Percentiles rank a stretch among this genome's conserved stretches.
These are phyloP conservation scores for Eucalyptus marginata DNA, from an alignment of 345 rosid species.

Conservation along the genomic window DNA sequence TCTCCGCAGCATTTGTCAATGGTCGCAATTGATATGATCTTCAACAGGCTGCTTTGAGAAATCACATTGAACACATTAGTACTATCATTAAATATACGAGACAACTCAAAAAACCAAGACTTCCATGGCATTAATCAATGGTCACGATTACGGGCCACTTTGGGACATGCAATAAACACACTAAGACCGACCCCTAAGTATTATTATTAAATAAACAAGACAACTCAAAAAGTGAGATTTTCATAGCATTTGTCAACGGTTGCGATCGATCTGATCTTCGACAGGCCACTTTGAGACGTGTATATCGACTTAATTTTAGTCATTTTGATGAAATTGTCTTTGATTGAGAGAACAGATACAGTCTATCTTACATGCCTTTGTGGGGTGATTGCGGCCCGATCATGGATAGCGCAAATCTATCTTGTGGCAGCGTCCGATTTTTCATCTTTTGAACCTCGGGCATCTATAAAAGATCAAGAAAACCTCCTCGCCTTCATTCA, in stretches of 20 bases:
- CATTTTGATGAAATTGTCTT: accelerated
- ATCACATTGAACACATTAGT: not conserved
- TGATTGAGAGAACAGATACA: not conserved
- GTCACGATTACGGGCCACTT: not conserved
- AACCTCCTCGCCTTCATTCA: not conserved
- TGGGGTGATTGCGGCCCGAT: accelerated
- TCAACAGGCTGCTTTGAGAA: not conserved
- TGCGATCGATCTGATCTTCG: accelerated
- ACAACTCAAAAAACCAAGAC: too few species aligned
- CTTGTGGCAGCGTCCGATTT: accelerated
- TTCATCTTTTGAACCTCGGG: not conserved
- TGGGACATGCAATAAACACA: not conserved
- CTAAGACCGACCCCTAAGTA: not conserved
- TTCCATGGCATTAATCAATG: not conserved
- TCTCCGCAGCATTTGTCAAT: not conserved
- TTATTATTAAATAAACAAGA: not conserved
- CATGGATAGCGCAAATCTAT: not conserved
- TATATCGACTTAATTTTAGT: not conserved
- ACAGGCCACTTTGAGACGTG: not conserved
- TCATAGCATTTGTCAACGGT: not conserved
- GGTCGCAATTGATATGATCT: accelerated
- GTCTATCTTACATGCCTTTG: not conserved
- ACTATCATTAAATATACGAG: not conserved
- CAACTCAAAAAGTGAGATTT: not conserved
- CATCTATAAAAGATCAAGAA: not conserved